Evolutionary conservation across 768 basidiomycete species (phyloP), one percentile per base, ranked within the genome.

Genomic region (Boletus subparvulus): DNA sequence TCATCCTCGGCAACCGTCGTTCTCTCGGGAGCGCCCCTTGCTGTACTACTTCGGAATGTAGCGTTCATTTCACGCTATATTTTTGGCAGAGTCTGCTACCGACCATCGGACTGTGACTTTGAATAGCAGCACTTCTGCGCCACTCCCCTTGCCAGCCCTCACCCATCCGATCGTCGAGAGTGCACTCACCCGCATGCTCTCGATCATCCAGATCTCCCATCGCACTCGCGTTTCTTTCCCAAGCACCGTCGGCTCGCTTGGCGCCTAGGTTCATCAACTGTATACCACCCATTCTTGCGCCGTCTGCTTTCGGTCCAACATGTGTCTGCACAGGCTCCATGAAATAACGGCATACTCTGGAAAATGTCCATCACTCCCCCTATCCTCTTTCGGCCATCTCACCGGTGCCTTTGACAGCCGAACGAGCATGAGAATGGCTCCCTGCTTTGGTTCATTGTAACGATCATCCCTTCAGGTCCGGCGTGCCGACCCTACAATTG

Each of bases 1-100:
- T 32, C 60, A 13, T 61, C 62, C 62, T 62, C 61, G 58, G 62
- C 37, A 28, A 62, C 32, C 39, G 44, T n/a, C 16, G 13, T 13
- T 12, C 28, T 12, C 28, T 64, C 63, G 63, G 63, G 37, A 65
- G 63, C 63, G 62, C 40, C n/a, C 35, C 52, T 50, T n/a, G 39
- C 13, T 40, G 39, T 14, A 40, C 39, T 39, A 42, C 9, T 24
- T 35, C 40, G 16, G 47, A 14, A 46, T 49, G 36, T 45, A 33
- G 40, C 41, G 47, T 19, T 45, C 48, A 40, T n/a, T 40, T n/a
- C 35, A 30, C 2, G 10, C 11, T 16, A 13, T 52, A 52, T 52
- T 52, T 28, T 36, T 50, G 28, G 16, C 37, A 24, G 0, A 33
- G 1, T 14, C 39, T 24, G 1, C 24, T 14, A 43, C 28, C 51